phyloP scores from a whole-genome alignment of 2,329 filamentous ascomycete genomes.

The Cordyceps javanica region DNA sequence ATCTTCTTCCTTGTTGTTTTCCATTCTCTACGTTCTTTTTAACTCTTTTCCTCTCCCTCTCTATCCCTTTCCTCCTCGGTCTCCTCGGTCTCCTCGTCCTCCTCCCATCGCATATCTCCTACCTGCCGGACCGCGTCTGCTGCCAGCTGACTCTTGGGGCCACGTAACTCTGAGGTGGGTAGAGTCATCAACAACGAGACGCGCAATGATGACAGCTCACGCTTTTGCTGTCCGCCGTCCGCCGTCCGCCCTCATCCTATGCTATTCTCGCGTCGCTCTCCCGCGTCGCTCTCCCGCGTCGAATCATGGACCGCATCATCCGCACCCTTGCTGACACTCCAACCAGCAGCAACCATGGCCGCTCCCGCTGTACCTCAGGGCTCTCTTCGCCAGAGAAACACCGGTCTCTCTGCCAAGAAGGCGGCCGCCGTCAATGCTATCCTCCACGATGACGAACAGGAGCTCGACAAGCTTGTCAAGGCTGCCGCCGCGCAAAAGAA shows the following conservation, averaged over 20 bases:
- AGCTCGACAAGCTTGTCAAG: slow-evolving; percentile 45
- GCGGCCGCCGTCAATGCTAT: slow-evolving; percentile 27
- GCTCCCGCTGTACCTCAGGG: slow-evolving; percentile 47
- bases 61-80: slow-evolving; percentile 13
- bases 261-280: no score
- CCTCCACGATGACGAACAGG: slow-evolving; percentile 32
- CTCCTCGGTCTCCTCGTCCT: slow-evolving; percentile 10
- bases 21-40: slow-evolving; percentile 14
- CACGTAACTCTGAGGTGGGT: slow-evolving; percentile 8
- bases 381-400: slow-evolving; percentile 54
- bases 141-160: no score
- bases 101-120: no score
- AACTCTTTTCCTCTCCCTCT: slow-evolving; percentile 13
- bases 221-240: no score
- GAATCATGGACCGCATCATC: not conserved
- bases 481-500: slow-evolving; percentile 27
- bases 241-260: no score
- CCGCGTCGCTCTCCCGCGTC: not conserved
- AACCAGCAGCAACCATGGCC: slow-evolving; percentile 35
- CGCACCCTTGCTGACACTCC: not conserved
- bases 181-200: not conserved
- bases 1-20: not conserved
- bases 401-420: slow-evolving; percentile 45
- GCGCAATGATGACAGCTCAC: no score
- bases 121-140: no score